Evolutionary conservation across 257 asterid genomes (phyloP), one percentile per base, ranked within the genome.

Genomic region (Euphrasia confusa): DNA sequence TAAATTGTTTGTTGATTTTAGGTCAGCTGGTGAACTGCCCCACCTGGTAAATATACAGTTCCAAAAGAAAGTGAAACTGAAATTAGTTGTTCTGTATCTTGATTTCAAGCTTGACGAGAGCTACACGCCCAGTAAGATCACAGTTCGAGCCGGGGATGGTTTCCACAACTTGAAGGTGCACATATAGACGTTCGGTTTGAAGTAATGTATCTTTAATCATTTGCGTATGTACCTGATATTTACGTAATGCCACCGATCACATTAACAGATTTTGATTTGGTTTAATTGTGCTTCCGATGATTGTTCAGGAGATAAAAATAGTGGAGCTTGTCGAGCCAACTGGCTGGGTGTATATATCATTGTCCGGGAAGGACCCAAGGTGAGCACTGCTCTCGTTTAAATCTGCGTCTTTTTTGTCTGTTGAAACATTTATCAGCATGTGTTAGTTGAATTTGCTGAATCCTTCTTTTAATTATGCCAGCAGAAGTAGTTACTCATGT

Each of bases 101-200:
- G 97, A 92, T 87, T 89, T 84, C 82, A 92, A 89, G 82, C 89
- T 92, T 68, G 99, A 89, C 50, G 97, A 92, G 81, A 92, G 99
- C 78, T 92, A 92, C 74, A 89, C 99, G 4, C 97, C 99, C 15
- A 89, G 91, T 77, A 86, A 83, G 84, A 78, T 92, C 52, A 86
- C 95, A 2, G 75, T 92, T 75, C 84, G 95, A 50, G 96, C 96
- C 17, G 97, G 99, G 4, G 97, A 92, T 78, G 97, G 97, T 54
- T 86, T 89, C 78, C 97, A 92, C 75, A 92, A 89, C 75, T 80
- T 89, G 88, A 92, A 92, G 95, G 96, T 88, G 71, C 9, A 21
- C 54, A 39, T 61, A 7, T 7, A 40, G 33, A 7, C 44, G 1
- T 28, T 28, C n/a, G n/a, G n/a, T n/a, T n/a, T n/a, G 32, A 28